Base-by-base conservation (phyloP, 345 rosid species). In the Gossypium bickii region DNA sequence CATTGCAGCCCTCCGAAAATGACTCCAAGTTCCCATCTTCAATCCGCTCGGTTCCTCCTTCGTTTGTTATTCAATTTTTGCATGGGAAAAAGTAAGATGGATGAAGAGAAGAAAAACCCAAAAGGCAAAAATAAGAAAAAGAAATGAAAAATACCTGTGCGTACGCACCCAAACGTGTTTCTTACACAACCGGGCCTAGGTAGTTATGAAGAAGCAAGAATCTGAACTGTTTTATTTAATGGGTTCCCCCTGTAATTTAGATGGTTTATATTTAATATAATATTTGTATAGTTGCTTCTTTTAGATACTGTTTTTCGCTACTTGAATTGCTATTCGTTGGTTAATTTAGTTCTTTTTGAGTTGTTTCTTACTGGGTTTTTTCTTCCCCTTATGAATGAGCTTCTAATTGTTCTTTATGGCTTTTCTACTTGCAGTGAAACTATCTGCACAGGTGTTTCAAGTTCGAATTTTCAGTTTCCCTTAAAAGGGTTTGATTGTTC, bases 41-140 rank as follows among this genome's bases (percentile, higher is more conserved):
- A 73, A 71, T 94, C 5, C 89, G 93, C 13, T 73, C 69, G 3
- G 59, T 92, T 65, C 67, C 90, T 60, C 94, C 98, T 62, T 89
- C 94, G 20, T 29, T 4, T 29, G 48, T 38, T 52, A 3, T 29
- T 24, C 10, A 55, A 53, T 55, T 38, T 55, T 70, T n/a, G 74
- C 29, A 18, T 41, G 27, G 74, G 62, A 55, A n/a, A 34, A 12
- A 53, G n/a, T 17, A 10, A n/a, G 60, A 70, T 13, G 13, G 58
- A 49, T 24, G 72, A 51, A 27, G 44, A 25, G 41, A 16, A 27
- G 43, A 69, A 51, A 51, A 68, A 7, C 38, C 71, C 58, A 7
- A 24, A 24, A 25, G 24, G 16, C 2, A 24, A 69, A 24, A 49
- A 51, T 8, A 69, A 25, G 15, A 27, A 51, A 16, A 69, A 16